Conservation (phyloP, 2,329 filamentous ascomycete species). For the Fusarium decemcellulare region DNA sequence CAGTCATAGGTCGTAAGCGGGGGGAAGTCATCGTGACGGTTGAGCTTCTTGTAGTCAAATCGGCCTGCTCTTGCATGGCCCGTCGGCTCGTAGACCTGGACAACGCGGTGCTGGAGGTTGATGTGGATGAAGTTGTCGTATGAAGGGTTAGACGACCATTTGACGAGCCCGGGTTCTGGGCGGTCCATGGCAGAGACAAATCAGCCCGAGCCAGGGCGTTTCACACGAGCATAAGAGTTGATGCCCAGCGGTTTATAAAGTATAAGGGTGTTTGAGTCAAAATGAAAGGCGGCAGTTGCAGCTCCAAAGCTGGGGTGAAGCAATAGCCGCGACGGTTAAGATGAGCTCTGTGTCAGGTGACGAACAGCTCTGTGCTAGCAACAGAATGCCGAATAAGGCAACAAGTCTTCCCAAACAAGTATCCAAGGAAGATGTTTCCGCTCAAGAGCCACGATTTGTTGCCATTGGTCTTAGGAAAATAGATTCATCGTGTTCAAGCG, state of each 20-base stretch:
- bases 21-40: constrained; percentile 74
- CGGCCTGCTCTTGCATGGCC: constrained; percentile 69
- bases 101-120: constrained; percentile 73
- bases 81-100: constrained; percentile 74
- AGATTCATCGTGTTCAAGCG: constrained; percentile 26
- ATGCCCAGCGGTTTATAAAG: neutral
- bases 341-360: constrained; percentile 18
- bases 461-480: constrained; percentile 25
- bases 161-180: constrained; percentile 74
- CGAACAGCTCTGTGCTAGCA: neutral
- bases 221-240: neutral
- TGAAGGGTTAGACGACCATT: constrained; percentile 74
- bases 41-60: constrained; percentile 71
- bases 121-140: constrained; percentile 75
- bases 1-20: constrained; percentile 77
- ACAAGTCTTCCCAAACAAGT: neutral
- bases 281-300: constrained; percentile 6
- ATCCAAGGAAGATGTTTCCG: neutral
- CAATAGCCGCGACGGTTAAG: constrained; percentile 2
- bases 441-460: constrained; percentile 8
- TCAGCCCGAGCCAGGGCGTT: neutral
- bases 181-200: constrained; percentile 64
- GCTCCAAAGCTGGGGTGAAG: neutral
- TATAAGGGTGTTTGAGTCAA: neutral
- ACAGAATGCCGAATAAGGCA: neutral